phyloP scores from a whole-genome alignment of 148 eudicot genomes.

The Vaccinium corymbosum region DNA sequence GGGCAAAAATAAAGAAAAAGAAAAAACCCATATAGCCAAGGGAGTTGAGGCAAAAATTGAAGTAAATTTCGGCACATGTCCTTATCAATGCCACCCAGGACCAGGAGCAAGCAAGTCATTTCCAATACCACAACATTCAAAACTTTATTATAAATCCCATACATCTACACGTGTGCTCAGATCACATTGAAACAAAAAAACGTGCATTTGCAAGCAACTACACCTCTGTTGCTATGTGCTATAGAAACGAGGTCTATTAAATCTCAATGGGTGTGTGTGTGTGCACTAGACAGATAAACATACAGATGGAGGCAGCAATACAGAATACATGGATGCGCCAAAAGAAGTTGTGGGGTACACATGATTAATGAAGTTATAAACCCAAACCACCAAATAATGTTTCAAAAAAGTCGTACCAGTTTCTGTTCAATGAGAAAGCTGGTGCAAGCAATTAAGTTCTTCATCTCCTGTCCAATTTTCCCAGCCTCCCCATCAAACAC shows the following conservation, averaged over 20 bases:
- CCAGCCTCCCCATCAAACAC: constrained; percentile 83
- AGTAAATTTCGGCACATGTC: background rate
- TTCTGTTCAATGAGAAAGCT: constrained; percentile 89
- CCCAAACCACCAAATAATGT: background rate
- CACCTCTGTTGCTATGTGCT: background rate
- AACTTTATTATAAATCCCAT: background rate
- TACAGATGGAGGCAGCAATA: background rate
- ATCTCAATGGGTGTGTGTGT: background rate
- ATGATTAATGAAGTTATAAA: background rate
- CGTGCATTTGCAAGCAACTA: background rate
- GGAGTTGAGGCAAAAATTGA: background rate
- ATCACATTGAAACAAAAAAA: background rate
- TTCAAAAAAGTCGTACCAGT: constrained; percentile 50
- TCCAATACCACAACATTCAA: too few relatives aligned
- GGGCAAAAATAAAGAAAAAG: background rate
- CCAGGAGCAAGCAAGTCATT: too few relatives aligned
- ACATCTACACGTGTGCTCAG: background rate
- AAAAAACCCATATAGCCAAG: background rate
- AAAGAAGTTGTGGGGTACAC: background rate
- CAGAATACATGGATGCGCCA: background rate
- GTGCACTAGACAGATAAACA: background rate
- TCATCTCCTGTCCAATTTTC: constrained; percentile 75
- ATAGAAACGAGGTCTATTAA: background rate
- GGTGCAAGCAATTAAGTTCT: constrained; percentile 76
- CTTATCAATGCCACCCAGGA: background rate